Evolutionary conservation across 345 rosid genomes (phyloP), one percentile per base, ranked within the genome.

Genomic region (Syzygium oleosum): DNA sequence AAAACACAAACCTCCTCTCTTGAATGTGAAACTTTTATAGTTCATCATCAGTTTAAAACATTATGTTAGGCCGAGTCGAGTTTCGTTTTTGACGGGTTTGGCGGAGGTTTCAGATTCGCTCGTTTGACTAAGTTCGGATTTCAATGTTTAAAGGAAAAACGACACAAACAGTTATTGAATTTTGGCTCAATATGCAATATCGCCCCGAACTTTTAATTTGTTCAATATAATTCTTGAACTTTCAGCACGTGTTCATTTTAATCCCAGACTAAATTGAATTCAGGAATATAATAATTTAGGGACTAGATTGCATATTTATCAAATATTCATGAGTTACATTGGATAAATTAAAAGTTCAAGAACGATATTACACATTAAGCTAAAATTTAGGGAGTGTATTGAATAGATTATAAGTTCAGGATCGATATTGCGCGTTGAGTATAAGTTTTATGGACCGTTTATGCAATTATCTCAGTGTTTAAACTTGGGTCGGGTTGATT

Each of bases 371-470:
- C 13, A 56, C 19, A 9, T 89, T 84, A 27, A 9, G 61, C 9
- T 23, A 23, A 56, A 23, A 6, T 56, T 56, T 56, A 56, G 61
- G 0, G 0, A 25, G 2, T 15, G 6, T 3, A n/a, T n/a, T 13
- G 2, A 13, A n/a, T 4, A 61, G 0, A 6, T 61, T n/a, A n/a
- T n/a, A 61, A 58, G 7, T 58, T 58, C 2, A 10, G 4, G 4
- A n/a, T 23, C 13, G 10, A 56, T 0, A 56, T 23, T 56, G 5
- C 0, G 23, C 10, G 23, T 56, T 23, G 61, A 0, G 0, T 0
- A 23, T 22, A 23, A 56, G 2, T 49, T 56, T 23, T 56, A 56
- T 56, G 61, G 23, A 9, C 61, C 23, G 10, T 56, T 9, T 56
- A 56, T 56, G 13, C 4, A 56, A 56, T 9, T 9, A 56, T 58